Evolutionary conservation across 2,329 filamentous ascomycete genomes (phyloP).

Genomic region (Mycosphaerella sp.): DNA sequence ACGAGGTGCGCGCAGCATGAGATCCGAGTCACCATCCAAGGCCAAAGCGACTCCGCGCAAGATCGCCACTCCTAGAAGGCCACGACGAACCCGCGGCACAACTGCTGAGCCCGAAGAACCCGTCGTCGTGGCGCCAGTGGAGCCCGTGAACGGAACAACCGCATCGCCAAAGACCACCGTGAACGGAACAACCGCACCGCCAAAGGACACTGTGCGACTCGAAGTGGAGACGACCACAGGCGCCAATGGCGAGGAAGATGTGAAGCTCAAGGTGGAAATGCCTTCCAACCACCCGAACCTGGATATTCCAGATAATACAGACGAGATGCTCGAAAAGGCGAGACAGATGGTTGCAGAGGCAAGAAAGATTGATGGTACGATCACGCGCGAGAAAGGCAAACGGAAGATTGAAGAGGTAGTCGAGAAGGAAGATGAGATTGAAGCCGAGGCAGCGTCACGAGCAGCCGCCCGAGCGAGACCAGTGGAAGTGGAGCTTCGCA

Average conservation of each 20-base stretch:
- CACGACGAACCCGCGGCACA: slow-evolving; percentile 39
- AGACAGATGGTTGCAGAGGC: slow-evolving; percentile 79
- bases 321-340: slow-evolving; percentile 77
- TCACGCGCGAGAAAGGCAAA: slow-evolving; percentile 48
- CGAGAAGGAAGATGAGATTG: slow-evolving; percentile 45
- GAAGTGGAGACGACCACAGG: slow-evolving; percentile 58
- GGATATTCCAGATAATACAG: slow-evolving; percentile 62
- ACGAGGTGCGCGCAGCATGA: slow-evolving; percentile 47
- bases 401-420: slow-evolving; percentile 67
- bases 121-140: slow-evolving; percentile 14
- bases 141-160: slow-evolving; percentile 16
- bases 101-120: slow-evolving; percentile 28
- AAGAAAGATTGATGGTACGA: slow-evolving; percentile 45
- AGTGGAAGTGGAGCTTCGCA: slow-evolving; percentile 70
- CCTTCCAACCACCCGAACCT: slow-evolving; percentile 61
- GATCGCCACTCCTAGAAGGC: slow-evolving; percentile 49
- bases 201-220: slow-evolving; percentile 55
- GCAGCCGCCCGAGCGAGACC: slow-evolving; percentile 65
- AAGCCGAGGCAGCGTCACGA: slow-evolving; percentile 36
- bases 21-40: slow-evolving; percentile 53
- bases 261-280: slow-evolving; percentile 68
- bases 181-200: slow-evolving; percentile 10
- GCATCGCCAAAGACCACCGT: slow-evolving; percentile 6
- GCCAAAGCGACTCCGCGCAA: slow-evolving; percentile 39
- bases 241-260: slow-evolving; percentile 55